A percentile compares a stretch with the other conserved stretches of the same genome.
phyloP scores from a whole-genome alignment of 768 basidiomycete genomes.

The Cyathus striatus region DNA sequence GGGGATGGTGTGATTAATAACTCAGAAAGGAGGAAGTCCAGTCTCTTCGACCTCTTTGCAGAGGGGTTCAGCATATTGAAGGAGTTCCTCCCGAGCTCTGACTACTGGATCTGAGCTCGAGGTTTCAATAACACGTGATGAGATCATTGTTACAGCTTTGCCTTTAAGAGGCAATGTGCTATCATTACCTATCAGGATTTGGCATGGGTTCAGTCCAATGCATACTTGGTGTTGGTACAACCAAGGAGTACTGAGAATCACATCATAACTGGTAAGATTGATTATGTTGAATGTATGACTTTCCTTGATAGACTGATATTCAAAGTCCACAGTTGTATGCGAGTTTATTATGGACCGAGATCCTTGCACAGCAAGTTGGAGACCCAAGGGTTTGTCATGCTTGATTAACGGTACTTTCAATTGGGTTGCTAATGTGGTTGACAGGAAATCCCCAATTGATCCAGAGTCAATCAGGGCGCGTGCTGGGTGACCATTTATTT shows the following conservation, averaged over 20 bases:
- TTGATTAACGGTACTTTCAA: constrained; percentile 16
- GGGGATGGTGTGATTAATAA: constrained; percentile 32
- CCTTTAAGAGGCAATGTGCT: constrained; percentile 11
- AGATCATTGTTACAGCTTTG: constrained; percentile 4
- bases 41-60: constrained; percentile 16
- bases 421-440: constrained; percentile 28
- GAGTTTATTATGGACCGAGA: constrained; percentile 31
- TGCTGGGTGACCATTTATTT: constrained; percentile 25
- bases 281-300: constrained; percentile 26
- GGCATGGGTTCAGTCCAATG: constrained; percentile 20
- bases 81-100: constrained; percentile 10
- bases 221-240: constrained; percentile 24
- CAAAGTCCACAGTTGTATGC: constrained; percentile 13
- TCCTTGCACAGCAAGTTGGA: constrained; percentile 36
- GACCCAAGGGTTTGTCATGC: constrained; percentile 22
- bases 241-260: constrained; percentile 35
- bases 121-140: constrained; percentile 8
- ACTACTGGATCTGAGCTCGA: constrained; percentile 9
- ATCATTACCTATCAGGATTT: constrained; percentile 18
- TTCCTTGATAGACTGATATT: constrained; percentile 29
- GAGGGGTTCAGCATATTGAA: constrained; percentile 13
- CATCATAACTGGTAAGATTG: constrained; percentile 34
- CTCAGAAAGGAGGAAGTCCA: constrained; percentile 23
- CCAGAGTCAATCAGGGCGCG: constrained; percentile 31
- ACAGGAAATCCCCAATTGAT: constrained; percentile 37